Conservation (phyloP, 768 basidiomycete species). For the Leccinellum rugosiceps region DNA sequence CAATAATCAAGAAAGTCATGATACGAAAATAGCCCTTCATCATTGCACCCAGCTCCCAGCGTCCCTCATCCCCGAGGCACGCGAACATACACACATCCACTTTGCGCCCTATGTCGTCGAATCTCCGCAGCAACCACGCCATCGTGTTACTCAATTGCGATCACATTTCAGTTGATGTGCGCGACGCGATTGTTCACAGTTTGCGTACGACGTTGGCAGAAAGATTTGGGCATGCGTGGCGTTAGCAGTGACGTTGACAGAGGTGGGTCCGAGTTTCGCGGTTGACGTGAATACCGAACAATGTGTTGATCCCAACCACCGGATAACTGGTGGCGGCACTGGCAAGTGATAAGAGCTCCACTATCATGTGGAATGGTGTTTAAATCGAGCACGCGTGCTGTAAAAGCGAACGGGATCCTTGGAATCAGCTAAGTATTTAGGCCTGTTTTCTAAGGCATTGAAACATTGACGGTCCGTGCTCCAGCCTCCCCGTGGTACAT, state of each 20-base stretch:
- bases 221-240: not conserved
- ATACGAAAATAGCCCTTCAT: not conserved
- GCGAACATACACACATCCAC: not conserved
- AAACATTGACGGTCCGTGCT: not conserved
- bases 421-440: not conserved
- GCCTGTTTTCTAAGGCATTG: not conserved
- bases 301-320: not conserved
- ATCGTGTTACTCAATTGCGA: not conserved
- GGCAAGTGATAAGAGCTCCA: not conserved
- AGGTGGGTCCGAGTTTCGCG: not conserved
- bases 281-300: not conserved
- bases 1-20: not conserved
- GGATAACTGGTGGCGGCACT: not conserved
- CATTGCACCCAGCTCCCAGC: not conserved
- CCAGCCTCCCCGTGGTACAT: not conserved
- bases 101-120: not conserved
- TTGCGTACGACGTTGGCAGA: not conserved
- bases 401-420: not conserved
- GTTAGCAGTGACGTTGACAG: not conserved
- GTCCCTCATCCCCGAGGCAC: not conserved
- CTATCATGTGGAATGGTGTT: not conserved
- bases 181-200: not conserved
- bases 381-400: constrained; percentile 3
- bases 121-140: not conserved
- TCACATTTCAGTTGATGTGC: not conserved